These are phyloP conservation scores for Talaromyces nanjingensis DNA, from an alignment of 495 filamentous ascomycete genomes.

Conservation along the genomic window DNA sequence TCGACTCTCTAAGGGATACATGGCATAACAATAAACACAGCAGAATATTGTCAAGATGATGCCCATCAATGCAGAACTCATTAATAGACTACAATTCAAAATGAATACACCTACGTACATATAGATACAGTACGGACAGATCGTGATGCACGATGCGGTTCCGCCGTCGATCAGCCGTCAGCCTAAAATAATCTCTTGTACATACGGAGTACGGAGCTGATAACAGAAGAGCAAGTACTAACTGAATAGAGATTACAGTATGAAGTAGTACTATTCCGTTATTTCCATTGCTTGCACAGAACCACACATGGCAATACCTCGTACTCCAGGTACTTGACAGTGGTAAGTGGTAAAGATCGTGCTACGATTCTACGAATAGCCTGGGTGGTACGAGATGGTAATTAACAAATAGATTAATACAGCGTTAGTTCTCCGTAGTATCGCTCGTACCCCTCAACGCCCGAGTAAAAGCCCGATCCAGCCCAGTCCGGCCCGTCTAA, in stretches of 20 bases:
- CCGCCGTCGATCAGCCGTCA: slow-evolving; percentile 4
- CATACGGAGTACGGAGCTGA: neutral
- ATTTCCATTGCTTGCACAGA: neutral
- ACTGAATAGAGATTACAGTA: neutral
- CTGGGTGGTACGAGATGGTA: neutral
- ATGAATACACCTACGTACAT: neutral
- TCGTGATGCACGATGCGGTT: slow-evolving; percentile 6
- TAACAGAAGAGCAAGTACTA: neutral
- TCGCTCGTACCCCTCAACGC: neutral
- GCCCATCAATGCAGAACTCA: neutral
- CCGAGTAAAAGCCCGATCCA: slow-evolving; percentile 7
- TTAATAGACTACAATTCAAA: neutral
- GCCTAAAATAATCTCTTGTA: neutral
- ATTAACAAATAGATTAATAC: neutral
- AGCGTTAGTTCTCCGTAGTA: neutral
- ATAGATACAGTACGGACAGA: neutral
- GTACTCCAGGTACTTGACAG: neutral
- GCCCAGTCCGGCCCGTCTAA: neutral
- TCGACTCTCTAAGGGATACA: neutral
- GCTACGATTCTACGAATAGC: neutral
- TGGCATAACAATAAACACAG: neutral
- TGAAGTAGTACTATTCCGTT: neutral
- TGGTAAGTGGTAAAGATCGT: neutral
- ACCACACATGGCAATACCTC: neutral
- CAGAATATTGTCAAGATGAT: neutral